Percentiles rank a stretch among this genome's conserved stretches.
phyloP scores from a whole-genome alignment of 805 yeast species.

The Komagataella phaffii region DNA sequence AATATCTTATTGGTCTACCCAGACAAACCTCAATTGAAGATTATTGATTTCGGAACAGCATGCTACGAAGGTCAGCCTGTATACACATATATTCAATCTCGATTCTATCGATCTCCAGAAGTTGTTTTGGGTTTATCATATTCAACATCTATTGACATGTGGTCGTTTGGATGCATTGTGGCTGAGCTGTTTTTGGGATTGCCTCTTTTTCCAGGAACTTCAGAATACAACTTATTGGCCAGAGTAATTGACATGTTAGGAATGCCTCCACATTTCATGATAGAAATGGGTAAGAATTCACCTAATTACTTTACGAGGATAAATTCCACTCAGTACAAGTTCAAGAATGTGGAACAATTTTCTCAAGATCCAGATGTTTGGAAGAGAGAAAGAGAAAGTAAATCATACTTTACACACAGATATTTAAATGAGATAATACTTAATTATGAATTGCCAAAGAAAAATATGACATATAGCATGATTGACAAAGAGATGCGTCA shows the following conservation, averaged over 20 bases:
- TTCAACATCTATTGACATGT: conserved; percentile 82
- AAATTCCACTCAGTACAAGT: conserved; percentile 9
- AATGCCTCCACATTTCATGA: conserved; percentile 89
- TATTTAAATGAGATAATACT: conserved; percentile 60
- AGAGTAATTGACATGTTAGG: conserved; percentile 79
- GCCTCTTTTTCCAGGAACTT: conserved; percentile 89
- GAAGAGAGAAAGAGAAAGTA: conserved; percentile 59
- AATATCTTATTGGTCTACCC: conserved; percentile 72
- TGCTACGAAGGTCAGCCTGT: conserved; percentile 85
- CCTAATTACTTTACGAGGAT: conserved; percentile 47
- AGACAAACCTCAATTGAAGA: conserved; percentile 76
- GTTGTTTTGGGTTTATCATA: conserved; percentile 86
- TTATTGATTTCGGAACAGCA: conserved; percentile 93
- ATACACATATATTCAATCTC: conserved; percentile 83
- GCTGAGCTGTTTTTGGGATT: conserved; percentile 61
- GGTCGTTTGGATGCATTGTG: conserved; percentile 49
- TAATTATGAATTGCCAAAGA: conserved; percentile 58
- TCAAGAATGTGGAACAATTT: conserved; percentile 29
- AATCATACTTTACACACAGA: conserved; percentile 61
- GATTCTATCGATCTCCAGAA: conserved; percentile 93
- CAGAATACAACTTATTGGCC: conserved; percentile 82
- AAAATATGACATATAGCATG: conserved; percentile 36
- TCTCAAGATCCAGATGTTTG: conserved; percentile 33
- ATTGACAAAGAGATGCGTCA: conserved; percentile 63
- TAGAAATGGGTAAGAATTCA: conserved; percentile 86